Percentiles rank a stretch among this genome's conserved stretches.
Conservation (phyloP, 768 basidiomycete species). For the Boletus sp. region DNA sequence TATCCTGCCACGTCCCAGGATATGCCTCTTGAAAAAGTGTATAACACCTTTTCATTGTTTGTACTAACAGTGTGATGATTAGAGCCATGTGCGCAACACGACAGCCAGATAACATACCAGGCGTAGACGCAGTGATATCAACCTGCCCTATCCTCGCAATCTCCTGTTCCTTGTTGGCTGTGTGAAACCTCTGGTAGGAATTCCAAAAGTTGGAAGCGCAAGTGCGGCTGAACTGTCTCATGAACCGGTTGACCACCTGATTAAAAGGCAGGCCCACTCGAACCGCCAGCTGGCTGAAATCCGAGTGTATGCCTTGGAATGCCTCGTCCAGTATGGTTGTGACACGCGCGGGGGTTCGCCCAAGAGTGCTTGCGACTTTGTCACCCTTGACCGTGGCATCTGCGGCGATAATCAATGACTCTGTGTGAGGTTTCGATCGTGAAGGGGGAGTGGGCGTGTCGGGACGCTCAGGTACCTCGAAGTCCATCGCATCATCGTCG, state of each 20-base stretch:
- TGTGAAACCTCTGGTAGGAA: background rate
- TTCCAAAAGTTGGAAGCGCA: background rate
- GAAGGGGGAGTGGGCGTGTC: background rate
- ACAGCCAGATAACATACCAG: background rate
- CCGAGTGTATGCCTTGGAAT: background rate
- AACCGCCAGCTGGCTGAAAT: background rate
- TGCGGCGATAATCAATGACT: background rate
- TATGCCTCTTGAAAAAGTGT: background rate
- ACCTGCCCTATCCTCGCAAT: background rate
- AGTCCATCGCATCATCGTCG: background rate
- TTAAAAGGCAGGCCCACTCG: background rate
- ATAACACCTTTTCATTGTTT: background rate
- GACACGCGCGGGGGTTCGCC: background rate
- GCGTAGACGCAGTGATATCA: background rate
- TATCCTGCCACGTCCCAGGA: background rate
- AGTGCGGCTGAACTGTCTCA: background rate
- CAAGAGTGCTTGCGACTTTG: background rate
- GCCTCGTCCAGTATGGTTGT: background rate
- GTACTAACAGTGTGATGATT: background rate
- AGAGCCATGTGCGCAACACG: background rate
- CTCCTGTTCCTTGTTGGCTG: background rate
- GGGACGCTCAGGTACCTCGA: background rate
- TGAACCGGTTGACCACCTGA: background rate
- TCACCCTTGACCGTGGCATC: background rate
- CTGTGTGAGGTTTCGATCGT: background rate